Base-by-base conservation (phyloP, 495 filamentous ascomycete species). In the Daldinia grandis region DNA sequence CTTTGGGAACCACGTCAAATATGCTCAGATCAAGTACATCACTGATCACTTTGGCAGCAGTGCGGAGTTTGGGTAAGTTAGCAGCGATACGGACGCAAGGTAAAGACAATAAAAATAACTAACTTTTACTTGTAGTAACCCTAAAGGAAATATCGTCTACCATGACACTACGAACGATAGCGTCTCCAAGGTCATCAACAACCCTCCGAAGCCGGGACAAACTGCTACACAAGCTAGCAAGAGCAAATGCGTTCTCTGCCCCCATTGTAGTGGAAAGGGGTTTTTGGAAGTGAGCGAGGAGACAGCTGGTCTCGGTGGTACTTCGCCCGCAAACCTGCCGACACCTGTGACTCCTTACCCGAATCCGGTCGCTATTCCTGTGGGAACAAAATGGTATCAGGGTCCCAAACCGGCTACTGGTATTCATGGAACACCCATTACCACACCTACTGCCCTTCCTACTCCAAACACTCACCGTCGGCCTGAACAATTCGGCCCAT, bases 31-130 rank as follows among this genome's bases (percentile, higher is more conserved):
- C 0, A 59, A 59, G 12, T 72, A 72, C 25, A 57, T 72, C 2
- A 64, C 57, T 1, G 61, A 64, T 3, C 58, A 55, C 10, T 72
- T 66, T 14, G 69, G 69, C 4, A 35, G 10, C 5, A 59, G 60
- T 40, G 40, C 68, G 1, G 33, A 25, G 4, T 66, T 42, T 12
- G 68, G 62, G 68, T 71, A 71, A 62, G 68, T 57, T 42, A 40
- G 50, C 14, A n/a, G 49, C 1, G 8, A 28, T 5, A 4, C 8
- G 38, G 25, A 31, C 8, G 8, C 5, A 17, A 8, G 19, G 3
- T 21, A 27, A n/a, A 40, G 14, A 6, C 2, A 37, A 6, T 31
- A 17, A 9, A 62, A 17, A 33, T 24, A 37, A 59, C 50, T 71
- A 30, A 71, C 56, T 7, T 12, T 4, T 21, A 28, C 27, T 40